Conservation (phyloP, 2,329 filamentous ascomycete species). For the Purpureocillium lavendulum region DNA sequence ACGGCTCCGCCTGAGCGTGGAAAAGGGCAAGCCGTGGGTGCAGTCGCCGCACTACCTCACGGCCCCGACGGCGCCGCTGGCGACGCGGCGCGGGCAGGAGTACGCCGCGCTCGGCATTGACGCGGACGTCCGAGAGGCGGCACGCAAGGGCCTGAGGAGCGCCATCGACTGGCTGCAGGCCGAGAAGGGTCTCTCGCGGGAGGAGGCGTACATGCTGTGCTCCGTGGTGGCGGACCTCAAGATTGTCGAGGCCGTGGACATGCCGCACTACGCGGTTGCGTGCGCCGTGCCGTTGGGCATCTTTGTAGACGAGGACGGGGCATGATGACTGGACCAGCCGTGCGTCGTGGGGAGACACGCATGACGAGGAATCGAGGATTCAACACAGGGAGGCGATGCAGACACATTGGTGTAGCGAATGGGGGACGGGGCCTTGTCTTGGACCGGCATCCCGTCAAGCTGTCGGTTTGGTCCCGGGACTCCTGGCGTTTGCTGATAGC, state of each 20-base stretch:
- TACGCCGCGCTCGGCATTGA: slow-evolving; percentile 41
- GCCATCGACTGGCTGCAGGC: slow-evolving; percentile 38
- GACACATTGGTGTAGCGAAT: too few species aligned
- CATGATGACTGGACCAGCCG: background rate
- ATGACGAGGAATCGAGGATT: too few species aligned
- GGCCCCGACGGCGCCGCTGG: slow-evolving; percentile 10
- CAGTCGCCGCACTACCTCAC: slow-evolving; percentile 39
- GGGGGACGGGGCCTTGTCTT: too few species aligned
- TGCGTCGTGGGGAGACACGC: background rate
- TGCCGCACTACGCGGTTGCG: slow-evolving; percentile 43
- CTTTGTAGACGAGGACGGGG: slow-evolving; percentile 21
- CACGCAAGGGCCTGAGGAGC: slow-evolving; percentile 36
- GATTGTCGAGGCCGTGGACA: slow-evolving; percentile 43
- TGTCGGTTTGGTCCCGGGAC: too few species aligned
- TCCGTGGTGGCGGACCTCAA: slow-evolving; percentile 41
- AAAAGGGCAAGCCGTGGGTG: slow-evolving; percentile 36
- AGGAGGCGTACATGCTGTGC: slow-evolving; percentile 43
- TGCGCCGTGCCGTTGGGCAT: slow-evolving; percentile 39
- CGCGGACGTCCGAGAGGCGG: slow-evolving; percentile 36
- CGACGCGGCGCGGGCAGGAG: slow-evolving; percentile 19
- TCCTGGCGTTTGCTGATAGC: too few species aligned
- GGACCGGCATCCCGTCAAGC: too few species aligned
- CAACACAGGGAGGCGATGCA: too few species aligned
- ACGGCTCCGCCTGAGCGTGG: slow-evolving; percentile 36
- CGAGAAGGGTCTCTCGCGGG: slow-evolving; percentile 33